A percentile compares a stretch with the other conserved stretches of the same genome.
Evolutionary conservation across 305 asterid genomes (phyloP).

Genomic region (Fraxinus platypoda): DNA sequence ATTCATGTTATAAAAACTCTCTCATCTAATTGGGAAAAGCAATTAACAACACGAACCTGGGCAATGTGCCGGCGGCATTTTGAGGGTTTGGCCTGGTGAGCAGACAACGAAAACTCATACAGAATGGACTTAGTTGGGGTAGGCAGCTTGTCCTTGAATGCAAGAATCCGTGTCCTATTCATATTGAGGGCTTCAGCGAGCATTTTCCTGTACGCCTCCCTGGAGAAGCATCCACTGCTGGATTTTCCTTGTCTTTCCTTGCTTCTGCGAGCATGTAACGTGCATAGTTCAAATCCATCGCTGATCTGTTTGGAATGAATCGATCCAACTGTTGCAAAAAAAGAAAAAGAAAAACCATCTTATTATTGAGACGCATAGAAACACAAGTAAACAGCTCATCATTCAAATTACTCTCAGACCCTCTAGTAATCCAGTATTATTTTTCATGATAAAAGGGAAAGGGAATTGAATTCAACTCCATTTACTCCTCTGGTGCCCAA

Average conservation of each 20-base stretch:
- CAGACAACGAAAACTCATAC: conserved; percentile 36
- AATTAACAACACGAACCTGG: conserved; percentile 47
- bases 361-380: not conserved
- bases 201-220: conserved; percentile 78
- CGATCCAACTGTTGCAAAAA: conserved; percentile 64
- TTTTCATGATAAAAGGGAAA: not conserved
- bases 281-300: conserved; percentile 85
- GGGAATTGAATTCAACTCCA: not conserved
- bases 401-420: not conserved
- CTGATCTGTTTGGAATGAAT: conserved; percentile 93
- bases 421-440: not conserved
- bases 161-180: conserved; percentile 73
- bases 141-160: conserved; percentile 89
- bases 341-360: not conserved
- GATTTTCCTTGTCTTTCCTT: conserved; percentile 83
- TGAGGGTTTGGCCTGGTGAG: conserved; percentile 48
- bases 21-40: not conserved
- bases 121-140: conserved; percentile 64
- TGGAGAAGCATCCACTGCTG: conserved; percentile 57
- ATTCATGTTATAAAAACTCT: not conserved
- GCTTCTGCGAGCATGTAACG: conserved; percentile 83
- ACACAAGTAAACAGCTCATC: not conserved
- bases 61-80: conserved; percentile 60
- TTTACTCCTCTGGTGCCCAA: not conserved
- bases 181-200: conserved; percentile 85